Conservation (phyloP, 1,284 basidiomycete genomes). For the Omphalotus olearius region DNA sequence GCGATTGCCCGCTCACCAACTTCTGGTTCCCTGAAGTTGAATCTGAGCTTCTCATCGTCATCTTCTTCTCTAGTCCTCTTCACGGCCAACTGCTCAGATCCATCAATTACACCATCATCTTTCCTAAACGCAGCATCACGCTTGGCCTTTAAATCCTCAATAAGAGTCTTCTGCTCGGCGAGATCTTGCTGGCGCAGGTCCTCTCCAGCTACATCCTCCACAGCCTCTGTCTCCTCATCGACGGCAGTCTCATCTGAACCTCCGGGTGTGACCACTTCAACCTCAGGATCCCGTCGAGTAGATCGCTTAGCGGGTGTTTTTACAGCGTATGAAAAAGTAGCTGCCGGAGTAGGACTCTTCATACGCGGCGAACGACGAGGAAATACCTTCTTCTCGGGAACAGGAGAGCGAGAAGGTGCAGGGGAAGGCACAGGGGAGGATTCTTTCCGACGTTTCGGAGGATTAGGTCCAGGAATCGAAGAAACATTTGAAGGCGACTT, state of each 20-base stretch:
- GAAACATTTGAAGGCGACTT: conserved; percentile 18
- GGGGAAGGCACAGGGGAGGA: conserved; percentile 34
- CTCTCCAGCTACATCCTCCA: conserved; percentile 53
- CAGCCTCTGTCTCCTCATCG: conserved; percentile 53
- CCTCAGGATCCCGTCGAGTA: conserved; percentile 25
- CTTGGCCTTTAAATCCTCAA: conserved; percentile 59
- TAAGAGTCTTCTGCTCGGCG: conserved; percentile 66
- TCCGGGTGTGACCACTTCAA: conserved; percentile 40
- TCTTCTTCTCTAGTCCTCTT: conserved; percentile 55
- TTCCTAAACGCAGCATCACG: conserved; percentile 29
- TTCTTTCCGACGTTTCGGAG: conserved; percentile 65
- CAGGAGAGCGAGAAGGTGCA: conserved; percentile 23
- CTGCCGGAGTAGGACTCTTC: conserved; percentile 44
- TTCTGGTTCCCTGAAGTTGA: conserved; percentile 65
- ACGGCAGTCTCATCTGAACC: conserved; percentile 59
- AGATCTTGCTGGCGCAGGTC: conserved; percentile 65
- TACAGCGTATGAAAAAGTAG: conserved; percentile 21
- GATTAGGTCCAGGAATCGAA: conserved; percentile 29
- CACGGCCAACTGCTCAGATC: conserved; percentile 23
- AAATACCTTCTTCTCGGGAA: conserved; percentile 15
- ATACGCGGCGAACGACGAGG: conserved; percentile 43
- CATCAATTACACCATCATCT: conserved; percentile 25
- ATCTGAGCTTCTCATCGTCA: conserved; percentile 38
- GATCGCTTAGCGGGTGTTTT: conserved; percentile 38
- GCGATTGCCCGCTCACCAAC: conserved; percentile 54